Evolutionary conservation across 1,284 basidiomycete genomes (phyloP), one percentile per base, ranked within the genome.

Genomic region (Exobasidium cylindrosporum): DNA sequence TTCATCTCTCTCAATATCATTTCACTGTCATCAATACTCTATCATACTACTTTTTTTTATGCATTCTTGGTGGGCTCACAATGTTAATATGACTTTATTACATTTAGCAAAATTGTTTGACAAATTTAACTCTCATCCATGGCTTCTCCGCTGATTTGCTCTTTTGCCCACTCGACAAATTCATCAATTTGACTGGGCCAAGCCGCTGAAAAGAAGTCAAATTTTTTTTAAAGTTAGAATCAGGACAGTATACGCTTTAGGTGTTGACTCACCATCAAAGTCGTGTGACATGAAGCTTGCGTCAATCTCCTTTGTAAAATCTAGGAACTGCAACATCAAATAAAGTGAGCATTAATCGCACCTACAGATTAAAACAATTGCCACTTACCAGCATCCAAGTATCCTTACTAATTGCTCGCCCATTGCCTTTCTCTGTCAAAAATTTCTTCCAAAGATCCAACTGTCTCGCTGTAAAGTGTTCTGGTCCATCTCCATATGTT

Each of bases 171-270:
- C 26, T 66, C 40, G 4, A 91, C 90, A 74, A 92, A 92, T 67
- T 91, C 89, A 76, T 93, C 91, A 68, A 93, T 90, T 35, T 88
- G 85, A 44, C 89, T 91, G 2, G 91, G 91, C 91, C 91, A 94
- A 1, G 91, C 89, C 60, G 86, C 91, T 91, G 74, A n/a, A 29
- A 53, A 11, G 58, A 21, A 23, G 13, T 35, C 23, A 17, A 24
- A n/a, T n/a, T 31, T 13, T 4, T 4, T 14, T 80, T 44, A 23
- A 44, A 44, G n/a, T 23, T 44, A 23, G 35, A 40, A 10, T 17
- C 17, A 40, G 35, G 7, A 40, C 35, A 40, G 35, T 17, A 40
- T 17, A 50, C 29, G 47, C 17, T 10, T 17, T 10, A 40, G 10
- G 17, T 40, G 35, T 7, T 40, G 17, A 40, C 84, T 57, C 70